Evolutionary conservation across 495 filamentous ascomycete genomes (phyloP), one percentile per base, ranked within the genome.

Genomic region (Tetracladium marchalianum): DNA sequence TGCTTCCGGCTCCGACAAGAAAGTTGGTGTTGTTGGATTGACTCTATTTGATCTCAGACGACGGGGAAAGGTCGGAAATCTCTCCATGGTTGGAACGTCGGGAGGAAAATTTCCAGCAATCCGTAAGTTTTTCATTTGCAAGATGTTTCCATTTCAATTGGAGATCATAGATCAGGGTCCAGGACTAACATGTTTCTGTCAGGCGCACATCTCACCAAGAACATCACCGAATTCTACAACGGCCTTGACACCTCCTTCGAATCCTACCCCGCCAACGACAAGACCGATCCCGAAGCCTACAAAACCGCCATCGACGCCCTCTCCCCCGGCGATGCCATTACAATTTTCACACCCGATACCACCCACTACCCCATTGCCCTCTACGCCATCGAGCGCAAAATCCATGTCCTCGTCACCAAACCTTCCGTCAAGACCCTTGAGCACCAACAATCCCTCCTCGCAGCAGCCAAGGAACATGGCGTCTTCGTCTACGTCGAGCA

Each of bases 401-500:
- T 90, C 64, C 90, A 96, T 64, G 88, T 95, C 37, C 72, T 96
- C 47, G 84, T 96, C 68, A 96, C 90, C 53, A 96, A 96, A 63
- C 90, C 90, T n/a, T 88, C 89, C 24, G 86, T 87, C 39, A 88
- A 95, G 63, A 75, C 76, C 2, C 78, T 96, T 11, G 70, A 69
- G 35, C 76, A 95, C 63, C 90, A 96, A 65, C 71, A 84, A 31
- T 62, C 76, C 1, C 80, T 96, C 11, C 66, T 93, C 35, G 76
- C 72, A 24, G 85, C 76, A 12, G 76, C 85, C 11, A 73, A 78
- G 51, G 84, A 85, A 50, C 70, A 84, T 59, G 77, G 79, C 44
- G 87, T 95, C 39, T 89, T 90, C 61, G 88, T 96, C 49, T 96
- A 85, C 68, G 72, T 96, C 60, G 90, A 96, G 69, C 90, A 96